Evolutionary conservation across 2,329 filamentous ascomycete genomes (phyloP).

Genomic region (Fusarium sp.): DNA sequence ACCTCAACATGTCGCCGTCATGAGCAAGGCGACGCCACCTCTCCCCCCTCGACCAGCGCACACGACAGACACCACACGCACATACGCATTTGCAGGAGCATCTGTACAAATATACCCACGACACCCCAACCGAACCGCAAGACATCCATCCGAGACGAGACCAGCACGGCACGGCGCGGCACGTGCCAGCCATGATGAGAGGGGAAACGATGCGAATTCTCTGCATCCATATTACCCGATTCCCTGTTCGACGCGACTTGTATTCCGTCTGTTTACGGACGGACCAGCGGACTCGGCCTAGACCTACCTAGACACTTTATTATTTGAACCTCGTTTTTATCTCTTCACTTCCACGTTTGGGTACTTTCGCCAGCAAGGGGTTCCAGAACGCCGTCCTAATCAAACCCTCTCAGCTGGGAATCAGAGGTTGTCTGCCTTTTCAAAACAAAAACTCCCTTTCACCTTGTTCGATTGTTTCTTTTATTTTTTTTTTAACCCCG

Average conservation of each 20-base stretch:
- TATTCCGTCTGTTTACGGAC: constrained; percentile 42
- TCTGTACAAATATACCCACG: constrained; percentile 49
- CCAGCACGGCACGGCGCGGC: neutral
- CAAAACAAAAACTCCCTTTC: constrained; percentile 31
- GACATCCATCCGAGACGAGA: constrained; percentile 39
- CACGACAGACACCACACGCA: constrained; percentile 46
- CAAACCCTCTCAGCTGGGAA: constrained; percentile 33
- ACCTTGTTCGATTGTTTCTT: constrained; percentile 29
- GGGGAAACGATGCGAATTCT: constrained; percentile 39
- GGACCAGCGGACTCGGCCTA: constrained; percentile 42
- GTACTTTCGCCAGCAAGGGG: constrained; percentile 42
- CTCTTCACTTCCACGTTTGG: constrained; percentile 44
- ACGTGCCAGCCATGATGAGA: constrained; percentile 27
- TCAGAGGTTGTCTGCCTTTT: constrained; percentile 35
- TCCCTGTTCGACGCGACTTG: constrained; percentile 37
- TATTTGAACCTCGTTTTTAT: constrained; percentile 42
- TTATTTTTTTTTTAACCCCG: neutral
- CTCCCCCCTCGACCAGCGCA: constrained; percentile 37
- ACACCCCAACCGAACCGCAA: constrained; percentile 41
- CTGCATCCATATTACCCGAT: constrained; percentile 40
- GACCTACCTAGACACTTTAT: constrained; percentile 47
- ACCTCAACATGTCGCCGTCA: constrained; percentile 39
- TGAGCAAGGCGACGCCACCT: constrained; percentile 45
- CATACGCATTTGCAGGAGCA: constrained; percentile 48
- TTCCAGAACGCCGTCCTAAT: constrained; percentile 43